Base-by-base conservation (phyloP, 2,329 filamentous ascomycete species). In the Sarocladium oryzae region DNA sequence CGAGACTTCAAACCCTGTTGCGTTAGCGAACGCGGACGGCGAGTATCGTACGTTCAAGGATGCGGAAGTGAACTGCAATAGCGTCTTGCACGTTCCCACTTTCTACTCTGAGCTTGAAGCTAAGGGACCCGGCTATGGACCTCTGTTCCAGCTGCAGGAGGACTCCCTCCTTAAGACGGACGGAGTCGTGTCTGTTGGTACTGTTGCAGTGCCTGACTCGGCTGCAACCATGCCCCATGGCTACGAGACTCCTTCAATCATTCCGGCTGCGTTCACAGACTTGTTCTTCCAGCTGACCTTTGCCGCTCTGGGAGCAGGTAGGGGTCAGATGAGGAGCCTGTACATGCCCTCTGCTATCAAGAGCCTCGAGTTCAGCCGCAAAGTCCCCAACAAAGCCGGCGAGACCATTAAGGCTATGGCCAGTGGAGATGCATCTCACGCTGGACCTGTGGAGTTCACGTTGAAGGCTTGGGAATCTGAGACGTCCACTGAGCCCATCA, bases 211-310 rank as follows among this genome's bases (percentile, higher is more conserved):
- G 2, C 68, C 68, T 6, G 40, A 43, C 21, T 26, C 40, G 24
- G 40, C 40, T n/a, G 40, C 13, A 7, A 26, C 62, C 1, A 78
- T 79, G 76, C 75, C 74, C 1, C 63, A 68, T 53, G 56, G 61
- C 1, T 65, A 69, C 43, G 73, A 80, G 56, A 65, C 69, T 2
- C 54, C 65, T 0, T 69, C 72, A 18, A 66, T 72, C 48, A 59
- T 77, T 6, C 74, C 76, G 28, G 70, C 77, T 0, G 63, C 71
- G 1, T 67, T 75, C 46, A 57, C 78, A 2, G 76, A 80, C 53
- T 58, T 68, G 7, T 61, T 74, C 50, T 61, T 74, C 15, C 73
- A 75, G 52, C 60, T 69, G 6, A 60, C 63, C 0, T 68, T 71
- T 21, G 58, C 68, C 2, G 67, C 69, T 4, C 60, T 72, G 2